Percentiles rank a stretch among this genome's conserved stretches.
phyloP scores from a whole-genome alignment of 768 basidiomycete species.

The Mycena rosella region DNA sequence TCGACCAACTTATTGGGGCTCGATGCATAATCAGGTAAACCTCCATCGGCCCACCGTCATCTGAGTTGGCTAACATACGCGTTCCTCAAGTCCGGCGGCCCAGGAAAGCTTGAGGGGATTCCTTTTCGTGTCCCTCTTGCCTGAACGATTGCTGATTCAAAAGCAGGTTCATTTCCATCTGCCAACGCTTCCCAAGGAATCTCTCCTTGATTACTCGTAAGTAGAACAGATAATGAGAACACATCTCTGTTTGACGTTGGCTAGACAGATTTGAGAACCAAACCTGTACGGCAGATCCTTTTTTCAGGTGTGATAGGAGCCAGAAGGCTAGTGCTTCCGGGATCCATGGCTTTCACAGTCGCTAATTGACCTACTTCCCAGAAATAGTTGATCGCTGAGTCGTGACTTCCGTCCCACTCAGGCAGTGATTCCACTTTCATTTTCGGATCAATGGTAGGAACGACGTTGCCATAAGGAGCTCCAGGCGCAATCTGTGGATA shows the following conservation, averaged over 20 bases:
- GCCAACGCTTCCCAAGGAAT: conserved; percentile 6
- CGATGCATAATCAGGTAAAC: no score
- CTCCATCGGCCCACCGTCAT: no score
- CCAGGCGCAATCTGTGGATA: neutral
- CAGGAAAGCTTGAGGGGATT: no score
- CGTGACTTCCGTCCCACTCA: neutral
- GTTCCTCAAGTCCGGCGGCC: no score
- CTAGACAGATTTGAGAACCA: neutral
- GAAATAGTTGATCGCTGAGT: neutral
- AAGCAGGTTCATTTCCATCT: neutral
- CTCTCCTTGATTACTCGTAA: neutral
- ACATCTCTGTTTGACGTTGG: neutral
- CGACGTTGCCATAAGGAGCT: conserved; percentile 1
- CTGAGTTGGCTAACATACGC: no score
- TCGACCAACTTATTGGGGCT: no score
- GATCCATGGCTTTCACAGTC: no score
- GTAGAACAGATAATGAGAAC: neutral
- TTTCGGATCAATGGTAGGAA: conserved; percentile 5
- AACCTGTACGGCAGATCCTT: neutral
- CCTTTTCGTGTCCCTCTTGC: conserved; percentile 8
- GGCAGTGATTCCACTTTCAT: neutral
- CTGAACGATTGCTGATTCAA: conserved; percentile 3
- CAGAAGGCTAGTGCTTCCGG: neutral
- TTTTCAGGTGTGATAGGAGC: neutral
- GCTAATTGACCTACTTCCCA: no score